phyloP scores from a whole-genome alignment of 2,329 filamentous ascomycete species.

The Alternaria atra region DNA sequence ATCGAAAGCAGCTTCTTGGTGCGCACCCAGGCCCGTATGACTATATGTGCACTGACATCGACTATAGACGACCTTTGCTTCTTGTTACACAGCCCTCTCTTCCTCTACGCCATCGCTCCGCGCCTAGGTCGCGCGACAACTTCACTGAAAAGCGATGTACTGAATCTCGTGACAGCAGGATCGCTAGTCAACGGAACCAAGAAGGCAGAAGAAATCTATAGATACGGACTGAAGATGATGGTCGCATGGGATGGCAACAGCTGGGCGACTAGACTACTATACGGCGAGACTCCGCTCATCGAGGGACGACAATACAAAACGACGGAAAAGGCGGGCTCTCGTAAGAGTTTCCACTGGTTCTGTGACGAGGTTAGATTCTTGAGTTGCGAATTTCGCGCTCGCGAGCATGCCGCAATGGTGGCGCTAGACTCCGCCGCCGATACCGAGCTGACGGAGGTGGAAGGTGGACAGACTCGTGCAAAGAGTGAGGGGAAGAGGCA shows the following conservation, averaged over 20 bases:
- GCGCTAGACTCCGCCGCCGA: neutral
- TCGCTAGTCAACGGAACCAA: neutral
- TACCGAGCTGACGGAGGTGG: neutral
- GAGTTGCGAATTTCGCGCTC: conserved; percentile 15
- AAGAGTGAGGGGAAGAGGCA: neutral
- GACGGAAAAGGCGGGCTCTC: neutral
- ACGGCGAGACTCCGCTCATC: conserved; percentile 8
- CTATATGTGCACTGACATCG: neutral
- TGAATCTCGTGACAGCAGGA: neutral
- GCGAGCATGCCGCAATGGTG: conserved; percentile 7
- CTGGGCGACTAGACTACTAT: conserved; percentile 16
- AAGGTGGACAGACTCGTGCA: neutral
- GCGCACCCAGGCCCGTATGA: neutral
- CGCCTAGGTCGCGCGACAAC: conserved; percentile 1
- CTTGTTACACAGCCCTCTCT: conserved; percentile 17
- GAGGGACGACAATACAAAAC: conserved; percentile 14
- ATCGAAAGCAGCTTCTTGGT: conserved; percentile 17
- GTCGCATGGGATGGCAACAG: conserved; percentile 11
- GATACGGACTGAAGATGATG: conserved; percentile 5
- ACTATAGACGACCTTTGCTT: conserved; percentile 16
- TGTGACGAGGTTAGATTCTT: conserved; percentile 21
- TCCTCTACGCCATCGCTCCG: conserved; percentile 13
- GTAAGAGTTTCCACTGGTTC: conserved; percentile 20
- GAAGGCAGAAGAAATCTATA: neutral
- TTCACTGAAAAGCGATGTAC: neutral